Conservation (phyloP, 768 basidiomycete species). For the Nidularia pulvinata region DNA sequence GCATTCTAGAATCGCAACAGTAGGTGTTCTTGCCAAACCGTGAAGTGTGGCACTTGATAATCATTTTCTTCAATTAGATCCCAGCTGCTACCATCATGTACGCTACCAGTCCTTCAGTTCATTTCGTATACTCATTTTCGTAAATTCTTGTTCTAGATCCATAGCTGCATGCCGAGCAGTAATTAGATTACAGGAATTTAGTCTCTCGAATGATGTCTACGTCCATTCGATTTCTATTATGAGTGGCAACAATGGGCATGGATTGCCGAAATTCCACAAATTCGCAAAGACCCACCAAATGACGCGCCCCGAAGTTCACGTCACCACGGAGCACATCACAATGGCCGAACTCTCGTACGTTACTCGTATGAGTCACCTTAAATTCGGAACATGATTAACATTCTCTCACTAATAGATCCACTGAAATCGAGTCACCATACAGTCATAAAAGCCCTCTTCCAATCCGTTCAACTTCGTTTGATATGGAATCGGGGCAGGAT, state of each 20-base stretch:
- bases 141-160: slow-evolving; percentile 26
- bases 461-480: slow-evolving; percentile 18
- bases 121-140: not conserved
- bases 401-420: not conserved
- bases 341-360: slow-evolving; percentile 56
- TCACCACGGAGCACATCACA: slow-evolving; percentile 61
- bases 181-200: slow-evolving; percentile 62
- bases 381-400: too few relatives aligned
- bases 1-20: slow-evolving; percentile 37
- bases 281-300: slow-evolving; percentile 22
- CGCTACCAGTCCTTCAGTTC: slow-evolving; percentile 1
- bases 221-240: slow-evolving; percentile 43
- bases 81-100: slow-evolving; percentile 71
- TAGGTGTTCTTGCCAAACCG: slow-evolving; percentile 18
- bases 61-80: slow-evolving; percentile 28
- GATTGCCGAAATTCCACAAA: slow-evolving; percentile 17
- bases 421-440: slow-evolving; percentile 11
- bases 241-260: slow-evolving; percentile 25
- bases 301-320: slow-evolving; percentile 47
- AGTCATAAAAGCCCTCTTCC: slow-evolving; percentile 12
- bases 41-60: slow-evolving; percentile 6
- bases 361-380: too few relatives aligned
- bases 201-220: slow-evolving; percentile 34
- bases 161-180: slow-evolving; percentile 72
- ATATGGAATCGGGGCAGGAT: slow-evolving; percentile 22